A percentile compares a stretch with the other conserved stretches of the same genome.
These are phyloP conservation scores for Plenodomus tracheiphilus DNA, from an alignment of 2,329 filamentous ascomycete genomes.

Conservation along the genomic window DNA sequence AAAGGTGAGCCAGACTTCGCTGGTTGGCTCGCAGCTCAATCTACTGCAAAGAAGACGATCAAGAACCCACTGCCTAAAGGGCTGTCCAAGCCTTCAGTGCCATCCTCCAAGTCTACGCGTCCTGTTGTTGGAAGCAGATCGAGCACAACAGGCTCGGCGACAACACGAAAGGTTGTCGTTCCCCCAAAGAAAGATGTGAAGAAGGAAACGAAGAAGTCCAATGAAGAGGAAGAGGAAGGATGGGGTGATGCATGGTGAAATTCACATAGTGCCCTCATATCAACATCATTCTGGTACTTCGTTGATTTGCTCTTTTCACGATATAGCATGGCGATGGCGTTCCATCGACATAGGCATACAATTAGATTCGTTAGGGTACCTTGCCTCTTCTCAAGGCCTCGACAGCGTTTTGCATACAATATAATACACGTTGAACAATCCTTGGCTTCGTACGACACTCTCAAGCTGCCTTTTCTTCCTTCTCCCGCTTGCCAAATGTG, in stretches of 20 bases:
- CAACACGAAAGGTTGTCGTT: conserved; percentile 34
- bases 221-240: conserved; percentile 47
- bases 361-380: neutral
- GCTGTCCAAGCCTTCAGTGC: conserved; percentile 61
- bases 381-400: neutral
- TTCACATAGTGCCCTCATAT: neutral
- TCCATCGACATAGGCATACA: neutral
- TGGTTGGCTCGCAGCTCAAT: conserved; percentile 88
- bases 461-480: conserved; percentile 27
- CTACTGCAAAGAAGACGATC: conserved; percentile 66
- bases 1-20: conserved; percentile 92
- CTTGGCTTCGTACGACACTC: neutral
- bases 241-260: conserved; percentile 46
- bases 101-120: conserved; percentile 40
- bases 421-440: conserved; percentile 6
- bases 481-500: conserved; percentile 52
- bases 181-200: conserved; percentile 35
- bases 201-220: conserved; percentile 43
- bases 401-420: neutral
- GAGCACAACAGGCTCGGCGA: conserved; percentile 35
- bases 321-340: conserved; percentile 14
- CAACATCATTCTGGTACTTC: no score
- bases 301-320: neutral
- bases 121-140: conserved; percentile 33
- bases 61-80: conserved; percentile 82